phyloP scores from a whole-genome alignment of 768 basidiomycete species.

The Suillus tomentosus region DNA sequence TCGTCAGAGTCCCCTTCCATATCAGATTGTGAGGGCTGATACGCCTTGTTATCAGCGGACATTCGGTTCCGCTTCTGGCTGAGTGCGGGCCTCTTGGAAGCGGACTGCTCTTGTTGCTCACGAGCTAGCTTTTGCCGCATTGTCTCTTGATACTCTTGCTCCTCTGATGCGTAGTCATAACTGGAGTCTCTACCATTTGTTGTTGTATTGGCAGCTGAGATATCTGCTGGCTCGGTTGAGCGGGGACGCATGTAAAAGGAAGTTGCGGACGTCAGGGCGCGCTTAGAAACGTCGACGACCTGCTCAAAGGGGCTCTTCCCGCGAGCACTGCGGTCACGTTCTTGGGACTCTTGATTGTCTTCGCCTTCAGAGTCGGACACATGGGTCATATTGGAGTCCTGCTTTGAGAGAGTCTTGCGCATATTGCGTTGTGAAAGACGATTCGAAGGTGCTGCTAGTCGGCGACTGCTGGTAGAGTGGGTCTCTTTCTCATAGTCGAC shows the following conservation, averaged over 20 bases:
- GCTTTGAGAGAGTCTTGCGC: constrained; percentile 57
- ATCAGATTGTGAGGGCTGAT: constrained; percentile 67
- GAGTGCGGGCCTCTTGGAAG: constrained; percentile 36
- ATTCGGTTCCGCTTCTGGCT: constrained; percentile 60
- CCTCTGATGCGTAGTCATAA: constrained; percentile 81
- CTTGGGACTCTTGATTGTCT: constrained; percentile 35
- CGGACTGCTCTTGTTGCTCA: constrained; percentile 21
- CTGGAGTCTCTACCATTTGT: constrained; percentile 47
- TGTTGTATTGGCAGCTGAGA: constrained; percentile 36
- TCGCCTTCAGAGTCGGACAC: constrained; percentile 75
- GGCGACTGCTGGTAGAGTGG: constrained; percentile 52
- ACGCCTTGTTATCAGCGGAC: constrained; percentile 80
- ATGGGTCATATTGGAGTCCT: constrained; percentile 46
- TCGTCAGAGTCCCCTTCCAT: constrained; percentile 64
- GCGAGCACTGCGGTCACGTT: constrained; percentile 42
- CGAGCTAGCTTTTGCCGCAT: constrained; percentile 28
- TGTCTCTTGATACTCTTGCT: constrained; percentile 56
- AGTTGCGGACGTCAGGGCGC: constrained; percentile 54
- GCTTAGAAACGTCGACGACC: constrained; percentile 56
- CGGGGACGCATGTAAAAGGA: constrained; percentile 65
- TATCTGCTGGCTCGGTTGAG: constrained; percentile 54
- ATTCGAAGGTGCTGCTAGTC: constrained; percentile 64
- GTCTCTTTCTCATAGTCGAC: constrained; percentile 77
- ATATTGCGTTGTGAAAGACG: constrained; percentile 38
- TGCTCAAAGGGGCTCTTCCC: constrained; percentile 72